A percentile compares a stretch with the other conserved stretches of the same genome.
phyloP scores from a whole-genome alignment of 345 rosid species.

The Eucalyptus regnans region DNA sequence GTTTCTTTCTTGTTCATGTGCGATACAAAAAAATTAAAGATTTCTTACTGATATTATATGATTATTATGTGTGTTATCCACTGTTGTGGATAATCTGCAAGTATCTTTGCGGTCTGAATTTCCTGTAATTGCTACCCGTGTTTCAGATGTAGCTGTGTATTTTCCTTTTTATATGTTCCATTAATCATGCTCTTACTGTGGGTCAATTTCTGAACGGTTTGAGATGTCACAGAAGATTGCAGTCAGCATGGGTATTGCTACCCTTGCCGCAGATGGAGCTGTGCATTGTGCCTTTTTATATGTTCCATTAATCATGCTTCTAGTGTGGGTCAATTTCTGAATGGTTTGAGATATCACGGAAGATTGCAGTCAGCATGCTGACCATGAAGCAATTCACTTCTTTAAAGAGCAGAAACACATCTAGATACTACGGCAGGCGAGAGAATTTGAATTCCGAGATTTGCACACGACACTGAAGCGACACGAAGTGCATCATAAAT shows the following conservation, averaged over 20 bases:
- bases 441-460: background rate
- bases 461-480: background rate
- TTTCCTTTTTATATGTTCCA: background rate
- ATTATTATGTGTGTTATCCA: background rate
- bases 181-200: background rate
- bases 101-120: background rate
- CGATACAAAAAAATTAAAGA: rapidly evolving
- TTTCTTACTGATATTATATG: background rate
- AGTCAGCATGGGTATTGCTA: too few relatives aligned
- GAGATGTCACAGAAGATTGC: background rate
- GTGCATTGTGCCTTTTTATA: too few relatives aligned
- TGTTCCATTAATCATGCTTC: too few relatives aligned
- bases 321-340: too few relatives aligned
- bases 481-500: background rate
- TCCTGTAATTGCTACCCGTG: background rate
- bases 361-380: background rate
- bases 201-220: background rate
- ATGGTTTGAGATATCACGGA: too few relatives aligned
- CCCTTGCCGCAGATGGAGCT: too few relatives aligned
- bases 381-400: background rate
- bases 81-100: background rate
- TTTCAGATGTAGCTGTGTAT: background rate
- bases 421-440: background rate
- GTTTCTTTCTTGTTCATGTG: background rate
- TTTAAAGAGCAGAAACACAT: background rate